Conservation (phyloP, 2,329 filamentous ascomycete species). For the Paraphaeosphaeria minitans region DNA sequence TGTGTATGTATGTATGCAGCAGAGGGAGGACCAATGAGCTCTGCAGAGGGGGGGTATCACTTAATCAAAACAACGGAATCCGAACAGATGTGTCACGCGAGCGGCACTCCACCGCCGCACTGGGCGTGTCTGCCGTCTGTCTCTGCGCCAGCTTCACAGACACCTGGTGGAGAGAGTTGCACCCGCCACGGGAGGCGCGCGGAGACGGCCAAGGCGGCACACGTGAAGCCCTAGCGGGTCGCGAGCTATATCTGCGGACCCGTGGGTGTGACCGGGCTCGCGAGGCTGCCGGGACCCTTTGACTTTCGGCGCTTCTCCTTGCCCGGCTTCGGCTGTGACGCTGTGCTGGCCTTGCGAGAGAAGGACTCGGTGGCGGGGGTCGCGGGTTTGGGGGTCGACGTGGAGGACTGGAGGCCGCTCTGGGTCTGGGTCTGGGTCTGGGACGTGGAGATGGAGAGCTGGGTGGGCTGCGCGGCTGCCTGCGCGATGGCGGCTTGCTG, state of each 20-base stretch:
- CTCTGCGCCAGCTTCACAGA: neutral
- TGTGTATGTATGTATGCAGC: neutral
- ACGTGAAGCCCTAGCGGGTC: neutral
- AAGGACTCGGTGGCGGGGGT: slow-evolving; percentile 21
- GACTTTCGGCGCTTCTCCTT: slow-evolving; percentile 47
- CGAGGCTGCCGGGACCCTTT: slow-evolving; percentile 30
- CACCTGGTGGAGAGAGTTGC: neutral
- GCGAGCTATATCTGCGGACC: slow-evolving; percentile 10
- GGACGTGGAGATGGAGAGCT: slow-evolving; percentile 4
- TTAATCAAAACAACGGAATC: slow-evolving; percentile 11
- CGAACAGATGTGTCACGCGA: slow-evolving; percentile 8
- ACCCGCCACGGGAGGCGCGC: neutral
- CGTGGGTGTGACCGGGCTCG: slow-evolving; percentile 41
- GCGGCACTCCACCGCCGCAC: neutral
- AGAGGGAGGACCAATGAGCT: neutral
- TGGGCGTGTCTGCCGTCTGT: neutral
- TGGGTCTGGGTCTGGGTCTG: slow-evolving; percentile 5
- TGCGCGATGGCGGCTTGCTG: slow-evolving; percentile 20
- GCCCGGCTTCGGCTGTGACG: slow-evolving; percentile 30
- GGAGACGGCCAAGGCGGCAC: neutral
- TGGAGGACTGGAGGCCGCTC: slow-evolving; percentile 14
- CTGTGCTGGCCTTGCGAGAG: slow-evolving; percentile 34
- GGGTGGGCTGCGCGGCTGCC: neutral
- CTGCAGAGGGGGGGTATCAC: neutral
- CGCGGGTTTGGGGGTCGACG: slow-evolving; percentile 16